Base-by-base conservation (phyloP, 2,329 filamentous ascomycete genomes). In the Elsinoe batatas region DNA sequence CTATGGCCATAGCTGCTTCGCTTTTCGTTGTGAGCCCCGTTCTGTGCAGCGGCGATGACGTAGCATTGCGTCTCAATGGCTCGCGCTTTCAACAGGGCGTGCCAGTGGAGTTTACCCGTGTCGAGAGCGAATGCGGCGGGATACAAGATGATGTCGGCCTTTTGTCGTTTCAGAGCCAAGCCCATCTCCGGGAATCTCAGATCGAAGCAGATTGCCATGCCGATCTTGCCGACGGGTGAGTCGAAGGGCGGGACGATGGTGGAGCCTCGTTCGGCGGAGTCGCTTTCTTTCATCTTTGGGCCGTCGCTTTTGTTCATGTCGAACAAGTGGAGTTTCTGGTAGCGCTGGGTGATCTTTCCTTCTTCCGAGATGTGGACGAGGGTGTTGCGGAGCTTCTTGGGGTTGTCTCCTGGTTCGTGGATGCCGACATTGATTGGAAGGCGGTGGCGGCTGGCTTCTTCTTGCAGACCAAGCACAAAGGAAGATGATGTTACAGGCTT, bases 241-340 rank as follows among this genome's bases (percentile, higher is more conserved):
- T 80, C 72, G 64, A 93, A 89, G 0, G 90, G 90, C 2, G 80
- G 68, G 1, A 82, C 73, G 38, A 95, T 80, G 2, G 71, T 62
- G 26, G 70, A 69, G 0, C 89, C 89, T 3, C 80, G 78, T 64
- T 91, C 84, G 0, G 90, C 87, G 44, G 78, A 85, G 57, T 76
- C 71, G 65, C 80, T 84, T 66, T 88, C 84, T 61, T 77, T 81
- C 60, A 87, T 67, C 0, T 74, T 69, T 0, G 82, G 81, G 0
- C 80, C 81, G 20, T 82, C 79, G 44, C 66, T 63, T 13, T 68
- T 56, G 67, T 96, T 89, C 57, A 83, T 79, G 68, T 96, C 89
- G 71, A 97, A 96, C 12, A 96, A 78, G 68, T 96, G 91, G 32
- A 95, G 73, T 69, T 97, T 97, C 69, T 95, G 86, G 71, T 96